phyloP scores from a whole-genome alignment of 2,329 filamentous ascomycete genomes.

The Pyrenochaeta sp. region DNA sequence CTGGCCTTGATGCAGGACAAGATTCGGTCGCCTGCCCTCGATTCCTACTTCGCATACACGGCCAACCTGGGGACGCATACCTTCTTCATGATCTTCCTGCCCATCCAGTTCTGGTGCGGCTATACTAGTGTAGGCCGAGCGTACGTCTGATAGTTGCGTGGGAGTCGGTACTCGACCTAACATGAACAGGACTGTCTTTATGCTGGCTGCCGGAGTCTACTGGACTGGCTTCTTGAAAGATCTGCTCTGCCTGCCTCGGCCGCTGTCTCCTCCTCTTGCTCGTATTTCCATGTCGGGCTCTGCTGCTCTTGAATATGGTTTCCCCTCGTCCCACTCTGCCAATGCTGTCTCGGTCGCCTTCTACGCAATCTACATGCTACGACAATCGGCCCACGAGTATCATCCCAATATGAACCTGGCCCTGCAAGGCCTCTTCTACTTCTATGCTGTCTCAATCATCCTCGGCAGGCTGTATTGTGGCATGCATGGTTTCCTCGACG shows the following conservation, averaged over 20 bases:
- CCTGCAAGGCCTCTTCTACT: conserved; percentile 75
- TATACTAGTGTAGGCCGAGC: conserved; percentile 84
- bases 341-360: conserved; percentile 95
- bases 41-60: conserved; percentile 96
- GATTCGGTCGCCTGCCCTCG: conserved; percentile 81
- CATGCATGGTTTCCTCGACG: conserved; percentile 97
- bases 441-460: conserved; percentile 88
- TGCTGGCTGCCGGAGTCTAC: conserved; percentile 72
- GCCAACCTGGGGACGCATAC: conserved; percentile 97
- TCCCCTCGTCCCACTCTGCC: conserved; percentile 95
- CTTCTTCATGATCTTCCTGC: conserved; percentile 96
- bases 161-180: conserved; percentile 21
- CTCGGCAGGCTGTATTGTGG: conserved; percentile 94
- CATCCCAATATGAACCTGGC: conserved; percentile 64
- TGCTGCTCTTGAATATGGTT: conserved; percentile 93
- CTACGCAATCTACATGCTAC: conserved; percentile 77
- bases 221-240: conserved; percentile 92
- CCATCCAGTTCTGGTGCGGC: conserved; percentile 96
- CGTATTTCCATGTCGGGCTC: conserved; percentile 98
- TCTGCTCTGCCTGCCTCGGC: conserved; percentile 87
- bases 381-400: conserved; percentile 69
- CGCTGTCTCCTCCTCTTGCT: conserved; percentile 87
- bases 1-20: conserved; percentile 84
- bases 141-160: conserved; percentile 61
- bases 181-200: conserved; percentile 54